Base-by-base conservation (phyloP, 2,329 filamentous ascomycete genomes). In the Botryotinia narcissicola region DNA sequence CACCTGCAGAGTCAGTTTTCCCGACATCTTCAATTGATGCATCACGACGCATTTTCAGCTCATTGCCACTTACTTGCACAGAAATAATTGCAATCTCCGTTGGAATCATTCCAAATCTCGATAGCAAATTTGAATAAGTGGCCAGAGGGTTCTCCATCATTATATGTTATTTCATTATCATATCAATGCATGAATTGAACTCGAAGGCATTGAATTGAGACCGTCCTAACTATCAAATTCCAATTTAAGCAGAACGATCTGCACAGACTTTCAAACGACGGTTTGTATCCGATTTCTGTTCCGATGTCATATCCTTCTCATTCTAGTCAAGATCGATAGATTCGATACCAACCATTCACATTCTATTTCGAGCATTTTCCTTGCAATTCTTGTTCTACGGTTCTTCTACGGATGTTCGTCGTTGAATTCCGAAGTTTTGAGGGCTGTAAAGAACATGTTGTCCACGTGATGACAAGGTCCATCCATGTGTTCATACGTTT, bases 381-480 rank as follows among this genome's bases (percentile, higher is more conserved):
- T 57, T 68, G 48, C 29, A 48, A 48, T n/a, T 35, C n/a, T 48
- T 66, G 16, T 54, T 67, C 64, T 54, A 54, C 46, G 64, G 12
- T 40, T 67, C 64, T 67, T 67, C 64, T 67, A 54, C 35, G 64
- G 46, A 35, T 54, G 35, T 54, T 29, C 46, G 25, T 54, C 46
- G 4, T 40, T 29, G 35, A 22, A 35, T 7, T 20, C 6, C 46
- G 25, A 67, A 37, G 46, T 51, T 54, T 25, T 10, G 44, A 57
- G 32, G 48, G 37, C 35, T 69, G 48, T 44, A 32, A 51, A 57
- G 57, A 14, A 59, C 25, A 51, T 37, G 29, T 14, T 42, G 70
- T 20, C n/a, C 51, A 72, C 48, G 70, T 60, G 70, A 68, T 48
- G 32, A 44, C 70, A 68, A 68, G 70, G 70, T 60, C 40, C 25